Percentiles rank a stretch among this genome's conserved stretches.
phyloP scores from a whole-genome alignment of 805 yeast genomes.

The Lipomyces yamanashiensis region DNA sequence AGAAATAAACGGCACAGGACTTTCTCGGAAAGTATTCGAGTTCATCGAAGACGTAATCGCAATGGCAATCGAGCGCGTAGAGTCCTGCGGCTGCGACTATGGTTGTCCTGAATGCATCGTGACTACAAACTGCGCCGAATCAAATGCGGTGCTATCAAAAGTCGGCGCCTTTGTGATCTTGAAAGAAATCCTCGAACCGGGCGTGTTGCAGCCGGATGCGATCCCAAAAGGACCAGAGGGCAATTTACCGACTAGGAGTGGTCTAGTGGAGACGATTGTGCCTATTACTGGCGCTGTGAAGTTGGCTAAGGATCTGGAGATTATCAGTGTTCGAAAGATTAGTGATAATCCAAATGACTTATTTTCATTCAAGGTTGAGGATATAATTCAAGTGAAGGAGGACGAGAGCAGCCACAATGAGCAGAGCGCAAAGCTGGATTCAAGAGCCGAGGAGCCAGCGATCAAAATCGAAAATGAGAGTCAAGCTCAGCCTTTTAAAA shows the following conservation, averaged over 20 bases:
- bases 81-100: conserved; percentile 61
- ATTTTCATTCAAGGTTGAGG: conserved; percentile 22
- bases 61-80: conserved; percentile 62
- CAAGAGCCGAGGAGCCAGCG: neutral
- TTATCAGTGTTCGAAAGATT: conserved; percentile 10
- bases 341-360: conserved; percentile 3
- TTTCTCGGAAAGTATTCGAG: conserved; percentile 78
- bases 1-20: conserved; percentile 52
- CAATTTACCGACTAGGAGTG: conserved; percentile 62
- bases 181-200: conserved; percentile 50
- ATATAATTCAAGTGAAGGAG: neutral
- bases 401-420: neutral
- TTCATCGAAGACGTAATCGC: conserved; percentile 68
- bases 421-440: neutral
- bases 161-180: conserved; percentile 78
- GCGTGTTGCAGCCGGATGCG: conserved; percentile 46
- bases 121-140: conserved; percentile 78
- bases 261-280: conserved; percentile 68
- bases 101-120: conserved; percentile 91
- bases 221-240: conserved; percentile 75
- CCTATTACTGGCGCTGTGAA: conserved; percentile 61
- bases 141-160: conserved; percentile 80
- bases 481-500: neutral
- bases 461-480: neutral
- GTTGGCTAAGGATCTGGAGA: conserved; percentile 60